These are phyloP conservation scores for Pleurotus pulmonarius DNA, from an alignment of 768 basidiomycete genomes.

Conservation along the genomic window DNA sequence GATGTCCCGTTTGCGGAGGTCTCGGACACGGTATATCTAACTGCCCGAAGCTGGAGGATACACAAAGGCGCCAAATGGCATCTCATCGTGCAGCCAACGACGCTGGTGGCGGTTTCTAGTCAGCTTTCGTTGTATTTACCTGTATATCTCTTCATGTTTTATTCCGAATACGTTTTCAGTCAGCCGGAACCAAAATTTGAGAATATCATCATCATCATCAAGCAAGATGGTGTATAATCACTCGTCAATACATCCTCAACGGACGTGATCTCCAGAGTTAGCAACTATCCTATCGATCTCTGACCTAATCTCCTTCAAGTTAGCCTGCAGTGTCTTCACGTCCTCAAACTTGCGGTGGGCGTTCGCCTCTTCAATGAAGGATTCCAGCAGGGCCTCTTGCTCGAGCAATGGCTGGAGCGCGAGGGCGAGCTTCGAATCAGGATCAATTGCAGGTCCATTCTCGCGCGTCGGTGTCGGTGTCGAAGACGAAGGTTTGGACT, in stretches of 20 bases:
- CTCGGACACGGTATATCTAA: constrained; percentile 92
- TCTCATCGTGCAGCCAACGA: constrained; percentile 71
- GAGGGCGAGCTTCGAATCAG: constrained; percentile 67
- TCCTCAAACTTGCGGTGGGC: constrained; percentile 94
- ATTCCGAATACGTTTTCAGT: neutral
- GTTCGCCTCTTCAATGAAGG: constrained; percentile 88
- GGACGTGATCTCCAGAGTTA: constrained; percentile 13
- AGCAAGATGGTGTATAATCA: too few relatives aligned
- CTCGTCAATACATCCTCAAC: neutral
- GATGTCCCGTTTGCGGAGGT: constrained; percentile 97
- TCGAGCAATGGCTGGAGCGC: constrained; percentile 85
- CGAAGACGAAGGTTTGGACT: constrained; percentile 16
- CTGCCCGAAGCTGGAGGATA: constrained; percentile 95
- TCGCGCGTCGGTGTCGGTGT: constrained; percentile 8
- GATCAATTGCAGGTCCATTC: constrained; percentile 39
- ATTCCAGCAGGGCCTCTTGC: constrained; percentile 89
- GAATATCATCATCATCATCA: too few relatives aligned
- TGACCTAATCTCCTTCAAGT: constrained; percentile 74
- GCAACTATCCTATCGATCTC: constrained; percentile 75
- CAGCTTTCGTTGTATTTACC: too few relatives aligned
- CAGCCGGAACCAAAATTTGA: too few relatives aligned
- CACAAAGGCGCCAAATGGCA: constrained; percentile 86
- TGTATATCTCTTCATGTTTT: neutral
- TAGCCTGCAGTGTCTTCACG: constrained; percentile 76
- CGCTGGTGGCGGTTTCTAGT: constrained; percentile 50